Evolutionary conservation across 208 protist genomes (phyloP).

Genomic region (Zelonia costaricensis): DNA sequence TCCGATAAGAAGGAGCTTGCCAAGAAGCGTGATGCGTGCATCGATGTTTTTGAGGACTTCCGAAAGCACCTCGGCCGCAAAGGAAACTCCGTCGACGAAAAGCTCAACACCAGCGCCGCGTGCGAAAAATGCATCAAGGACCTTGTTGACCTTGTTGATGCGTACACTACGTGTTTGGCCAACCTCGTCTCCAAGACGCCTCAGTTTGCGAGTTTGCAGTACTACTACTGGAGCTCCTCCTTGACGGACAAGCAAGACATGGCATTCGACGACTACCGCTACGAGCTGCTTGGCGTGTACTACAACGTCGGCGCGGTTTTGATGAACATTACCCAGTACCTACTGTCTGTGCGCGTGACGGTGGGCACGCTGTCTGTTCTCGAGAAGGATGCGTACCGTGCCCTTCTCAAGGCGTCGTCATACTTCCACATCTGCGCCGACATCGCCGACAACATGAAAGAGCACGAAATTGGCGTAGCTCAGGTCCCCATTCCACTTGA

Average conservation of each 20-base stretch:
- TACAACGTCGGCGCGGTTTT: constrained; percentile 59
- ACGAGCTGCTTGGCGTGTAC: constrained; percentile 66
- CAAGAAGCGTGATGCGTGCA: constrained; percentile 34
- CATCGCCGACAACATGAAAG: constrained; percentile 41
- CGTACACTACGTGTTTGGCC: constrained; percentile 34
- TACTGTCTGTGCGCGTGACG: constrained; percentile 37
- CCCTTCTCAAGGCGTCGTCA: constrained; percentile 53
- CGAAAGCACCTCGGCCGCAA: constrained; percentile 21
- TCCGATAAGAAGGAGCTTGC: constrained; percentile 40
- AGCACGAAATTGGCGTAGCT: constrained; percentile 35
- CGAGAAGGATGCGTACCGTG: constrained; percentile 70
- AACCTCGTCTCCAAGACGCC: constrained; percentile 32
- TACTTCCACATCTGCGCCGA: constrained; percentile 54
- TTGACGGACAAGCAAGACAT: constrained; percentile 39
- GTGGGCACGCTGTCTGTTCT: constrained; percentile 30
- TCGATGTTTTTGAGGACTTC: constrained; percentile 37
- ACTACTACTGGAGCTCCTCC: constrained; percentile 63
- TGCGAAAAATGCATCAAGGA: constrained; percentile 37
- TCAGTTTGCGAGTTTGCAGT: constrained; percentile 38
- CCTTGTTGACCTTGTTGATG: constrained; percentile 32
- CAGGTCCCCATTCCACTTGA: constrained; percentile 40
- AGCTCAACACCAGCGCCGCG: constrained; percentile 7
- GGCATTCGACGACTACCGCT: constrained; percentile 70
- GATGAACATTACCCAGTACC: constrained; percentile 57
- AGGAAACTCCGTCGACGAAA: constrained; percentile 18